A percentile compares a stretch with the other conserved stretches of the same genome.
Evolutionary conservation across 257 asterid genomes (phyloP).

Genomic region (Solanum chilense): DNA sequence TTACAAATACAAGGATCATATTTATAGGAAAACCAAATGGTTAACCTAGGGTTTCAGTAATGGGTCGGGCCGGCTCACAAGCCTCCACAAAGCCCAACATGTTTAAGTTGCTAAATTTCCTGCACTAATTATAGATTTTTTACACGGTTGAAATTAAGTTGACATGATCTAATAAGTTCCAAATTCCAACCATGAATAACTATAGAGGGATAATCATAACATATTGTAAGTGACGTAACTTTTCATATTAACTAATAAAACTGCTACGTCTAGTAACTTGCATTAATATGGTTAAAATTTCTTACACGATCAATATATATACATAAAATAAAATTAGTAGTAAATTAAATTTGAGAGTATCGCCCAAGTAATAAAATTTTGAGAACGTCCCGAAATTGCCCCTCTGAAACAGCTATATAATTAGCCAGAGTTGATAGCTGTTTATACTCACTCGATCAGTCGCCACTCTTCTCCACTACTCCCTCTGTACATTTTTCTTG

Average conservation of each 20-base stretch:
- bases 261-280: not conserved
- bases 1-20: no score
- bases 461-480: not conserved
- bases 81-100: no score
- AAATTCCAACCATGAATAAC: not conserved
- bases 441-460: not conserved
- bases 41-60: no score
- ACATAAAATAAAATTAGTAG: no score
- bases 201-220: not conserved
- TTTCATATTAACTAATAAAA: not conserved
- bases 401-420: not conserved
- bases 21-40: no score
- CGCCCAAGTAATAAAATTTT: not conserved
- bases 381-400: not conserved
- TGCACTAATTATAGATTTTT: not conserved
- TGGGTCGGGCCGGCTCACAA: no score
- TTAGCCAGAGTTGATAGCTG: not conserved
- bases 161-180: not conserved
- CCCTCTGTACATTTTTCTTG: not conserved
- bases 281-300: not conserved
- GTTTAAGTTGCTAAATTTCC: not conserved
- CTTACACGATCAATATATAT: not conserved
- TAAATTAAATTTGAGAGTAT: not conserved
- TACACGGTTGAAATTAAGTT: not conserved
- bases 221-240: not conserved